A percentile compares a stretch with the other conserved stretches of the same genome.
Evolutionary conservation across 495 filamentous ascomycete species (phyloP).

Genomic region (Jackrogersella multiformis): DNA sequence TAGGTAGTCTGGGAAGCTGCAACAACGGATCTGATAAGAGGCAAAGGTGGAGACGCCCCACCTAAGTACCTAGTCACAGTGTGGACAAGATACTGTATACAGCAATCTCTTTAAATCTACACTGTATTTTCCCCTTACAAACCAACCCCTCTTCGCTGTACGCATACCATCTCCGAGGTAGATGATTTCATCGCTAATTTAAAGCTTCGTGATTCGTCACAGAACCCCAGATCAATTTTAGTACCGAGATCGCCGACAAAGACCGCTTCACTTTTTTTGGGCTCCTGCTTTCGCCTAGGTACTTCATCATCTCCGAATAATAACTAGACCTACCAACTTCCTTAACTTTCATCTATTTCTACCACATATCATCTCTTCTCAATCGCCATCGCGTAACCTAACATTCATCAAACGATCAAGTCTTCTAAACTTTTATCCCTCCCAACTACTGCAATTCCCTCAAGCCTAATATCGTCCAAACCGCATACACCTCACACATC

Average conservation of each 20-base stretch:
- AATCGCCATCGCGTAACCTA: background rate
- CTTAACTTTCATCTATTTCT: constrained; percentile 8
- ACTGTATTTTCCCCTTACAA: constrained; percentile 18
- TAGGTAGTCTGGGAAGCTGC: background rate
- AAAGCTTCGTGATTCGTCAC: constrained; percentile 44
- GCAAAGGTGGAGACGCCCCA: constrained; percentile 2
- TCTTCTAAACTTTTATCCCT: background rate
- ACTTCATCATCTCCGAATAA: constrained; percentile 36
- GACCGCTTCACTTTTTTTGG: constrained; percentile 37
- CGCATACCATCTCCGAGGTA: constrained; percentile 27
- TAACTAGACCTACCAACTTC: constrained; percentile 15
- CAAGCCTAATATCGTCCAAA: background rate
- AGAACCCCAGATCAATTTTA: constrained; percentile 33
- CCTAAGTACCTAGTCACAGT: constrained; percentile 9
- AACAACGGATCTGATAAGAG: constrained; percentile 42
- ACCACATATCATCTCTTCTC: constrained; percentile 6
- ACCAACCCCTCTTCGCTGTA: constrained; percentile 33
- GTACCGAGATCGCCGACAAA: constrained; percentile 50
- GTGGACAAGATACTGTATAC: background rate
- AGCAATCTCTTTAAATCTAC: background rate
- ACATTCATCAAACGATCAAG: background rate
- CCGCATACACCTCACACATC: background rate
- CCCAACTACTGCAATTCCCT: background rate
- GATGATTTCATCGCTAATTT: constrained; percentile 45
- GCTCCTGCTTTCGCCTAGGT: constrained; percentile 8